Evolutionary conservation across 495 filamentous ascomycete genomes (phyloP), one percentile per base, ranked within the genome.

Genomic region (Daldinia childiae): DNA sequence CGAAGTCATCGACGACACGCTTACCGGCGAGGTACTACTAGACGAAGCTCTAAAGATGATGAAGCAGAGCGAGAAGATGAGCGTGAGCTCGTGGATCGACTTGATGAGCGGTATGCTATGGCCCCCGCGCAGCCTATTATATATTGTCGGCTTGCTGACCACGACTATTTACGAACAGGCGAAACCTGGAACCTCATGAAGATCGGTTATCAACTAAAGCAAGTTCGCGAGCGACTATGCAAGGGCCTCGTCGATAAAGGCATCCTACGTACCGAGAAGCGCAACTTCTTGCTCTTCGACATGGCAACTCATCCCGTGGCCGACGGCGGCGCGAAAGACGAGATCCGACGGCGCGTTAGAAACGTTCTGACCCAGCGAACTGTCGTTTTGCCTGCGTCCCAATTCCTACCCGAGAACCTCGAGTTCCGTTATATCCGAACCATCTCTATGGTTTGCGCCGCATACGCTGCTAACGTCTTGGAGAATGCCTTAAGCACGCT

Each of bases 161-260:
- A 57, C 61, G 34, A 64, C 63, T 61, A 38, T 45, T 58, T 57
- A 39, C 45, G 26, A 15, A 69, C 75, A 99, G 95, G 95, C 72
- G 95, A 99, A 82, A 99, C 95, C 65, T 99, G 95, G 95, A 99
- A 99, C 75, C 84, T 99, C 61, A 98, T 99, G 95, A 99, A 99
- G 83, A 99, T 99, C 74, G 95, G 95, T 77, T 99, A 99, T 82
- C 95, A 98, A 85, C 87, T 99, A 68, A 99, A 99, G 81, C 95
- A 99, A 85, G 95, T 99, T 58, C 94, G 95, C 75, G 95, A 99
- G 85, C 93, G 95, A 57, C 87, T 98, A 55, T 93, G 93, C 71
- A 99, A 99, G 80, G 95, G 95, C n/a, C 89, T 99, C 29, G 95
- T 99, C 30, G 95, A 99, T 81, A 99, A 99, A 82, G 95, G 95